phyloP scores from a whole-genome alignment of 2,329 filamentous ascomycete genomes.

The Penicillium sclerotiorum region DNA sequence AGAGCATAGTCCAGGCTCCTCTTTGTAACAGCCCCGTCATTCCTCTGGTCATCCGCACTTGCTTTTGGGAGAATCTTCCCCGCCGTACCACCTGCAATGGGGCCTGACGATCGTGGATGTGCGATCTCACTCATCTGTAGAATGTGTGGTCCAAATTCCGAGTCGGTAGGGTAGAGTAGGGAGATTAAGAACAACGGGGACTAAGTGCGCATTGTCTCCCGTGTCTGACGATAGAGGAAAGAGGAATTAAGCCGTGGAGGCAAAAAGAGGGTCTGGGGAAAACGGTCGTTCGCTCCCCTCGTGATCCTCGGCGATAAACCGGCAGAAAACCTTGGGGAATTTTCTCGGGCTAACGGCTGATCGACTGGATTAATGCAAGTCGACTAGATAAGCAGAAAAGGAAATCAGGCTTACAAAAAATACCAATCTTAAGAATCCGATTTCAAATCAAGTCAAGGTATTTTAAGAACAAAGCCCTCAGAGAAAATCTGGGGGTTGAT shows the following conservation, averaged over 20 bases:
- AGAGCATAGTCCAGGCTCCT: constrained; percentile 81
- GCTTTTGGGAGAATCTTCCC: constrained; percentile 18
- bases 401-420: too few species aligned
- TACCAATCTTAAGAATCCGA: background rate
- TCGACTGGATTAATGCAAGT: constrained; percentile 9
- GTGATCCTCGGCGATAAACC: constrained; percentile 29
- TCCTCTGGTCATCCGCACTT: constrained; percentile 18
- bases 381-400: background rate
- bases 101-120: constrained; percentile 25
- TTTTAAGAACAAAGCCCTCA: background rate
- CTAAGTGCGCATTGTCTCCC: constrained; percentile 33
- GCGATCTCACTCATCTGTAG: constrained; percentile 36
- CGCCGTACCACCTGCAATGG: constrained; percentile 22
- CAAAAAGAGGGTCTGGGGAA: constrained; percentile 23
- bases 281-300: constrained; percentile 20
- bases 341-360: constrained; percentile 33
- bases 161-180: constrained; percentile 11
- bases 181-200: constrained; percentile 12
- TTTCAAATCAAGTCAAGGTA: background rate
- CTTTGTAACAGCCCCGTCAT: constrained; percentile 54
- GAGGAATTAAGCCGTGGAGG: constrained; percentile 5
- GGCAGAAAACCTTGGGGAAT: constrained; percentile 16
- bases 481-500: background rate
- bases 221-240: constrained; percentile 29
- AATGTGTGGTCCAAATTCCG: constrained; percentile 23